These are phyloP conservation scores for Stenocarpella maydis DNA, from an alignment of 2,329 filamentous ascomycete species.

Conservation along the genomic window DNA sequence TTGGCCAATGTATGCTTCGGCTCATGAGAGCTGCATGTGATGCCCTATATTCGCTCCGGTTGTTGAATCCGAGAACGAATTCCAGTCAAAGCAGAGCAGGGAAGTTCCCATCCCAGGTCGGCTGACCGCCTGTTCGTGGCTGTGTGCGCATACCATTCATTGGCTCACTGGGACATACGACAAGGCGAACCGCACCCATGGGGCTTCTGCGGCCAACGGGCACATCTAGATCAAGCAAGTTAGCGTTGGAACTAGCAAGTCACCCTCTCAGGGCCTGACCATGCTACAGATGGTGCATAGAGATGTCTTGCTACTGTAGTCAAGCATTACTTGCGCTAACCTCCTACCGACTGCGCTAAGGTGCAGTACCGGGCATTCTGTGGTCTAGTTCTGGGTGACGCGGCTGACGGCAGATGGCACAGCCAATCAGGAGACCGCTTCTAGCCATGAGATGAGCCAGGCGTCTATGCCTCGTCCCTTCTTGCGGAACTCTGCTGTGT, in stretches of 20 bases:
- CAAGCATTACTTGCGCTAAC: neutral
- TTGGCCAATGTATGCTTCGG: neutral
- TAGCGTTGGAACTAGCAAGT: no score
- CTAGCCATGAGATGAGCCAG: conserved; percentile 5
- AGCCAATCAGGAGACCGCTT: neutral
- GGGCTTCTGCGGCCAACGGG: neutral
- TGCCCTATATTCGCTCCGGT: no score
- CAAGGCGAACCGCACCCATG: neutral
- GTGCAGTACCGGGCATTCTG: neutral
- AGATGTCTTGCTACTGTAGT: no score
- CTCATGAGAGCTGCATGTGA: neutral
- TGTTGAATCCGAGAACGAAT: neutral
- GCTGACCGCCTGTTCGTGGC: neutral
- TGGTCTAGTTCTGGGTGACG: neutral
- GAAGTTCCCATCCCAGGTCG: neutral
- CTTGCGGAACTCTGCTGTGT: neutral
- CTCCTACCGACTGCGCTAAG: neutral
- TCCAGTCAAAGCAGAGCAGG: neutral
- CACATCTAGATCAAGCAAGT: no score
- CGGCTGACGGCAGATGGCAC: neutral
- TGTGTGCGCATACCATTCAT: no score
- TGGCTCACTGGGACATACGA: no score
- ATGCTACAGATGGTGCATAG: no score
- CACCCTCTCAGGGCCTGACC: no score
- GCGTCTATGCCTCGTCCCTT: neutral